Evolutionary conservation across 1,284 basidiomycete species (phyloP).

Genomic region (Malassezia caprae): DNA sequence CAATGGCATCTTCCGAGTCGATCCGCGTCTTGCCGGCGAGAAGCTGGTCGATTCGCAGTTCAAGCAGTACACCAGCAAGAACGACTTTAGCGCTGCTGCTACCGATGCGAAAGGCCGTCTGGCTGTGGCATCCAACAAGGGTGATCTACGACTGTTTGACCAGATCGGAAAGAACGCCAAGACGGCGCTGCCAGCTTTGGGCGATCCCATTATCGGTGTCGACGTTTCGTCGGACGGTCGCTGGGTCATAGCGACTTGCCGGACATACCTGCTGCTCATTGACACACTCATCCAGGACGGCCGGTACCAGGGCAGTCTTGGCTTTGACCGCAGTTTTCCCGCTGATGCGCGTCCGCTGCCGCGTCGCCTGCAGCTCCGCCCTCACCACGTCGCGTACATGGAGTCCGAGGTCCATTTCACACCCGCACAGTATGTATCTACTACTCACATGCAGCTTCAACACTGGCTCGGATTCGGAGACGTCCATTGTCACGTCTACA

Average conservation of each 20-base stretch:
- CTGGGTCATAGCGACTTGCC: slow-evolving; percentile 91
- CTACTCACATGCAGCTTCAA: slow-evolving; percentile 63
- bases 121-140: slow-evolving; percentile 89
- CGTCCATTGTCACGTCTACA: slow-evolving; percentile 88
- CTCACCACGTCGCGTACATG: slow-evolving; percentile 93
- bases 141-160: slow-evolving; percentile 91
- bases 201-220: slow-evolving; percentile 86
- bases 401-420: slow-evolving; percentile 76
- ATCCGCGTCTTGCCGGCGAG: slow-evolving; percentile 76
- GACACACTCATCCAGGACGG: slow-evolving; percentile 91
- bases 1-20: slow-evolving; percentile 93
- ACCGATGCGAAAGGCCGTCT: slow-evolving; percentile 79
- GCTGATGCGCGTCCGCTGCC: slow-evolving; percentile 86
- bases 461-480: slow-evolving; percentile 66
- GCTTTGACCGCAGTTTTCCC: slow-evolving; percentile 92
- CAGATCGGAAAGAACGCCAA: slow-evolving; percentile 97
- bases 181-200: slow-evolving; percentile 89
- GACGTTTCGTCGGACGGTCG: slow-evolving; percentile 89
- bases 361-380: slow-evolving; percentile 72
- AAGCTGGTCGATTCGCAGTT: slow-evolving; percentile 90
- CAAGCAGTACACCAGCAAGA: slow-evolving; percentile 92
- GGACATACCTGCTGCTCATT: slow-evolving; percentile 85
- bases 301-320: slow-evolving; percentile 70
- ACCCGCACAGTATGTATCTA: slow-evolving; percentile 64
- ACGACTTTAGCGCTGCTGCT: slow-evolving; percentile 83